These are phyloP conservation scores for Candida andamanensis DNA, from an alignment of 805 yeast species.

Conservation along the genomic window DNA sequence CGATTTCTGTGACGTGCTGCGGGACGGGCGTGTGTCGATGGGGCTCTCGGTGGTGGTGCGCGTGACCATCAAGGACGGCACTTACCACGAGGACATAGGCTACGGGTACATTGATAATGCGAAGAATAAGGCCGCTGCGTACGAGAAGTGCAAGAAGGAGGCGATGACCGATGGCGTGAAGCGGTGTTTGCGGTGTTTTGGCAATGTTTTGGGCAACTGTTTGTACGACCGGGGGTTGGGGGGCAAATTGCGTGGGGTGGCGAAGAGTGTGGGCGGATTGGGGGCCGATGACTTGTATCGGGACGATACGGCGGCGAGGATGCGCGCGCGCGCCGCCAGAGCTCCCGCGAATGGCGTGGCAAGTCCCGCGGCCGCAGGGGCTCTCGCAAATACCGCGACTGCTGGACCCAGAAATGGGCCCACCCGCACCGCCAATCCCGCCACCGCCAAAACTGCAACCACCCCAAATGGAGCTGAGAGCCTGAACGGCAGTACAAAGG, in stretches of 20 bases:
- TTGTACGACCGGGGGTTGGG: conserved; percentile 71
- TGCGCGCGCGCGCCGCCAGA: conserved; percentile 3
- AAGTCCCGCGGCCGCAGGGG: background rate
- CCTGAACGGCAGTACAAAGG: background rate
- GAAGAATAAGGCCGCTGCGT: conserved; percentile 64
- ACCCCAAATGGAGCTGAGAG: background rate
- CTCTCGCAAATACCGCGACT: background rate
- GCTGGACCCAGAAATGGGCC: background rate
- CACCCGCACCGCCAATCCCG: too few species aligned
- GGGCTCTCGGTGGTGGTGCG: conserved; percentile 71
- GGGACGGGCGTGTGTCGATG: conserved; percentile 47
- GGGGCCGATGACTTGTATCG: conserved; percentile 30
- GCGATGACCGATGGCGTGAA: conserved; percentile 84
- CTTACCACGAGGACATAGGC: conserved; percentile 75
- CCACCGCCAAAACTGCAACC: too few species aligned
- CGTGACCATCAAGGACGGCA: conserved; percentile 73
- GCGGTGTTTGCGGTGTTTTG: conserved; percentile 73
- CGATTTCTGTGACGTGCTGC: conserved; percentile 65
- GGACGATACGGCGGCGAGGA: conserved; percentile 16
- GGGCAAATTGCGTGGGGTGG: conserved; percentile 42
- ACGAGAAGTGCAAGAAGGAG: conserved; percentile 75
- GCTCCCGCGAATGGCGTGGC: background rate
- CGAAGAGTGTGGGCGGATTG: conserved; percentile 14
- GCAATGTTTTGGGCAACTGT: conserved; percentile 76
- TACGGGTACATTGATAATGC: conserved; percentile 71